Percentiles rank a stretch among this genome's conserved stretches.
Conservation (phyloP, 2,329 filamentous ascomycete species). For the Xylaria sp. region DNA sequence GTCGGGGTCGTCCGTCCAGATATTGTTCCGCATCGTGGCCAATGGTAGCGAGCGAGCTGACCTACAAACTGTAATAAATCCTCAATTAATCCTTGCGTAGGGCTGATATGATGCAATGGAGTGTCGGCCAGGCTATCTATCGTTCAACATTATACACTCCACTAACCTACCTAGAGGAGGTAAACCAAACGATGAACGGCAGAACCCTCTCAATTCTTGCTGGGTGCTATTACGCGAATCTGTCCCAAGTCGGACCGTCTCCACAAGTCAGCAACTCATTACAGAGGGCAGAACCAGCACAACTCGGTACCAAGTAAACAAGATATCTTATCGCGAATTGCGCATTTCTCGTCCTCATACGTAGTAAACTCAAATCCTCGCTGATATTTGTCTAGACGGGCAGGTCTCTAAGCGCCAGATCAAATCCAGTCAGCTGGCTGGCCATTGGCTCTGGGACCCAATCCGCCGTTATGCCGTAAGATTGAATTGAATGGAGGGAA, state of each 20-base stretch:
- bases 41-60: slow-evolving; percentile 8
- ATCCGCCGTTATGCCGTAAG: slow-evolving; percentile 25
- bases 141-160: no score
- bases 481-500: slow-evolving; percentile 18
- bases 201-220: not conserved
- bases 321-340: not conserved
- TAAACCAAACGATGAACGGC: not conserved
- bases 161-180: not conserved
- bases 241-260: not conserved
- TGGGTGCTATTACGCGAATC: not conserved
- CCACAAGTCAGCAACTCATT: not conserved
- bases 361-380: not conserved
- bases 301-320: not conserved
- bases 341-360: not conserved
- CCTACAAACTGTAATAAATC: not conserved
- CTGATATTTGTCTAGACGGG: not conserved
- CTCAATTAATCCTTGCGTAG: not conserved
- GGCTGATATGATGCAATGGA: not conserved
- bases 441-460: not conserved
- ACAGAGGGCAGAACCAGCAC: not conserved
- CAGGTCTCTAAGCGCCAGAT: not conserved
- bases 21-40: not conserved
- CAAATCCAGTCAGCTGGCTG: slow-evolving; percentile 4
- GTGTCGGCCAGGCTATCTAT: no score
- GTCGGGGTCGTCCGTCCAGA: not conserved